Evolutionary conservation across 2,329 filamentous ascomycete genomes (phyloP).

Genomic region (Diaporthe sp.): DNA sequence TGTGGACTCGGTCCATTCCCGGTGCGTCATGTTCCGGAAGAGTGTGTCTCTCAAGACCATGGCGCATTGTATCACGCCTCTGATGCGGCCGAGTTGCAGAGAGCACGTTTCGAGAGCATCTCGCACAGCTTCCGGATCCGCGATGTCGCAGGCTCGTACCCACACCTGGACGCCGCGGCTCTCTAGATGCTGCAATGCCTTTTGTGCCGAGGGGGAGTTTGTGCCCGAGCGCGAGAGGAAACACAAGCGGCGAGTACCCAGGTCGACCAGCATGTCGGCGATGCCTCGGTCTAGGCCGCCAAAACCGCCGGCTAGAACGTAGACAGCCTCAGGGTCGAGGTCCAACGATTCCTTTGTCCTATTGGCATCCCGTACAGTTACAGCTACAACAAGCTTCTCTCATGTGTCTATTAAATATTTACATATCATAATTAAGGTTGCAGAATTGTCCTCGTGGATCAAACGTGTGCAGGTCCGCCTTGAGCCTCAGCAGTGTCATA

Average conservation of each 20-base stretch:
- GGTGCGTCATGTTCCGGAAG: slow-evolving; percentile 21
- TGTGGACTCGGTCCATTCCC: background rate
- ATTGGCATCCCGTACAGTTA: no score
- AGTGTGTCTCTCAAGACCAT: slow-evolving; percentile 9
- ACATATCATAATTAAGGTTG: no score
- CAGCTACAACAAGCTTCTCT: no score
- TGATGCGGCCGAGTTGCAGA: background rate
- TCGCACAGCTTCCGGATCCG: background rate
- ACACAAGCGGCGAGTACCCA: background rate
- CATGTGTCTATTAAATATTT: no score
- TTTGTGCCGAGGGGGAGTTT: background rate
- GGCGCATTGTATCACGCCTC: background rate
- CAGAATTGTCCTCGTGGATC: no score
- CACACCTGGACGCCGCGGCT: background rate
- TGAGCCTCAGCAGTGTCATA: no score
- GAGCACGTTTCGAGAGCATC: background rate
- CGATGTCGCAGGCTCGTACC: background rate
- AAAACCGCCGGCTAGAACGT: background rate
- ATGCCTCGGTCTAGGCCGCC: background rate
- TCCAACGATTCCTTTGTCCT: background rate
- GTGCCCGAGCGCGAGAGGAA: background rate
- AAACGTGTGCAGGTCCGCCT: no score
- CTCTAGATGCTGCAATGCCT: background rate
- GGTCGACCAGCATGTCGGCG: background rate
- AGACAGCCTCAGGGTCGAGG: background rate